phyloP scores from a whole-genome alignment of 2,329 filamentous ascomycete species.

The Tolypocladium tropicale region DNA sequence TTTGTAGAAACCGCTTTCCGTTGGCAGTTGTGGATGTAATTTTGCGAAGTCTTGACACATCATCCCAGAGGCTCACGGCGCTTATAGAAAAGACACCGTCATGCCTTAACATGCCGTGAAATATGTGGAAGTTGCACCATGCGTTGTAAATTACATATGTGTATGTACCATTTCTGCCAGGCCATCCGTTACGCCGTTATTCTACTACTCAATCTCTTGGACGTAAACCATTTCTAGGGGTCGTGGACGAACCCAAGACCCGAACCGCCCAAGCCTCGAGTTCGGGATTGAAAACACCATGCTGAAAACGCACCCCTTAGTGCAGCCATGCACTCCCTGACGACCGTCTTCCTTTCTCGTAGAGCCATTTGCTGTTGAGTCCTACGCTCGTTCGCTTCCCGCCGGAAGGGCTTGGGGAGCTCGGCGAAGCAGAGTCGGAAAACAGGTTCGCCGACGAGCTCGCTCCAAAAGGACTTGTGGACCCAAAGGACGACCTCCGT shows the following conservation, averaged over 20 bases:
- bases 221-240: background rate
- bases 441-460: slow-evolving; percentile 38
- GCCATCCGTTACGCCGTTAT: background rate
- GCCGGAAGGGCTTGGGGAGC: slow-evolving; percentile 57
- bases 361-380: slow-evolving; percentile 90
- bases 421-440: slow-evolving; percentile 35
- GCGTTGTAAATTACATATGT: background rate
- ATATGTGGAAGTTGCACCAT: background rate
- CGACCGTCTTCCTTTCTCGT: slow-evolving; percentile 64
- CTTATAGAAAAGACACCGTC: background rate
- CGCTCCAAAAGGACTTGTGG: slow-evolving; percentile 39
- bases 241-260: background rate
- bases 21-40: background rate
- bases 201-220: background rate
- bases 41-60: background rate
- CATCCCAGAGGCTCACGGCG: background rate
- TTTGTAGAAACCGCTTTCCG: background rate
- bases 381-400: slow-evolving; percentile 64
- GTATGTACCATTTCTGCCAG: background rate
- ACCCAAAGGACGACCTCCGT: slow-evolving; percentile 52
- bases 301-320: slow-evolving; percentile 7
- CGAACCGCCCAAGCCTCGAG: background rate
- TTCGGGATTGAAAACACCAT: no score
- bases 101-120: background rate
- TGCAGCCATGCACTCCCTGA: slow-evolving; percentile 32